Percentiles rank a stretch among this genome's conserved stretches.
Evolutionary conservation across 257 asterid species (phyloP).

Genomic region (Solanum neorickii): DNA sequence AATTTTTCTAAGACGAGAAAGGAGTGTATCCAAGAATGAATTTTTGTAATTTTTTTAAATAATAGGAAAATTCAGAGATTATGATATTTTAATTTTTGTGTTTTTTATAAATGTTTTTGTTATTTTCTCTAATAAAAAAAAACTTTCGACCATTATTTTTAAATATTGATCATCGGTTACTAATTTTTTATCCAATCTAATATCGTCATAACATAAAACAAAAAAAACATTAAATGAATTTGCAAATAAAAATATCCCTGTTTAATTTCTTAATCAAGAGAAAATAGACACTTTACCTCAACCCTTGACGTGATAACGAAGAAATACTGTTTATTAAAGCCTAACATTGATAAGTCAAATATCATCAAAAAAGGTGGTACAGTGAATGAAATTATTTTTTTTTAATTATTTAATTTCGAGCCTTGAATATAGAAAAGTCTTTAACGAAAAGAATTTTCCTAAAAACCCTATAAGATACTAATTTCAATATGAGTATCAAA

Average conservation of each 20-base stretch:
- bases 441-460: fast-evolving
- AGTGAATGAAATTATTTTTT: fast-evolving
- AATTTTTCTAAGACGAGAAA: background rate
- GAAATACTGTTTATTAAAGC: background rate
- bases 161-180: background rate
- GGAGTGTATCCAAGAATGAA: background rate
- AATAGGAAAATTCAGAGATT: background rate
- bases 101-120: no score
- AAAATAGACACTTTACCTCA: background rate
- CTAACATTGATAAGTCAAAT: background rate
- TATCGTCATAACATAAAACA: background rate
- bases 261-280: background rate
- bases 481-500: background rate
- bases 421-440: no score
- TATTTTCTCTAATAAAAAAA: background rate
- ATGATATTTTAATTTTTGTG: no score
- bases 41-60: no score
- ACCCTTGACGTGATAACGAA: background rate
- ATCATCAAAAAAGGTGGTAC: fast-evolving
- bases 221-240: background rate
- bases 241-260: background rate
- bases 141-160: background rate
- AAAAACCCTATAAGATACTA: fast-evolving
- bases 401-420: background rate
- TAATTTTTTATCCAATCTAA: background rate